phyloP scores from a whole-genome alignment of 2,329 filamentous ascomycete genomes.

The Fusarium praegraminearum region DNA sequence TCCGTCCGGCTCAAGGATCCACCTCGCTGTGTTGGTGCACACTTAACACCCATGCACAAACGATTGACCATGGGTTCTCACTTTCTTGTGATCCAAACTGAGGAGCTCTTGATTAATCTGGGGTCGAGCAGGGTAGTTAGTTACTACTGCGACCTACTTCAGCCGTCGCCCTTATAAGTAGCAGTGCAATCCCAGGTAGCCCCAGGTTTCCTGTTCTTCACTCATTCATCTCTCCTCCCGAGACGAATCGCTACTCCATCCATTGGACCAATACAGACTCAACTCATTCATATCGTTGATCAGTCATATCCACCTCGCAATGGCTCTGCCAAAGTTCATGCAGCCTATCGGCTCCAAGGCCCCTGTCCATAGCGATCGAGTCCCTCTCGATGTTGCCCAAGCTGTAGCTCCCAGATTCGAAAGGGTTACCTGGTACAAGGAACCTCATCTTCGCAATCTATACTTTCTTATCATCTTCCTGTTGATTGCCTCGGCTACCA shows the following conservation, averaged over 20 bases:
- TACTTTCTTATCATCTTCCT: slow-evolving; percentile 66
- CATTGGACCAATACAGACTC: slow-evolving; percentile 5
- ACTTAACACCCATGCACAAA: slow-evolving; percentile 15
- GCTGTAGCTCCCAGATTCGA: slow-evolving; percentile 64
- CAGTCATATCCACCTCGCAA: slow-evolving; percentile 12
- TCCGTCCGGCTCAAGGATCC: slow-evolving; percentile 35
- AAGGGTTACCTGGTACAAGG: slow-evolving; percentile 66
- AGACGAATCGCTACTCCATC: slow-evolving; percentile 25
- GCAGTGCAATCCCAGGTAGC: slow-evolving; percentile 28
- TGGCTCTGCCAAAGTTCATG: slow-evolving; percentile 45
- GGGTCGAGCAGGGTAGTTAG: slow-evolving; percentile 3
- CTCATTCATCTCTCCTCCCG: slow-evolving; percentile 33
- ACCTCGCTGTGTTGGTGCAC: slow-evolving; percentile 35
- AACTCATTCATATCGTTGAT: slow-evolving; percentile 12
- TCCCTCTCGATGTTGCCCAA: slow-evolving; percentile 54
- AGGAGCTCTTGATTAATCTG: slow-evolving; percentile 20
- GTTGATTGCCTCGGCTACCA: slow-evolving; percentile 71
- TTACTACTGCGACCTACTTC: slow-evolving; percentile 6
- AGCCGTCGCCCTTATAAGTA: slow-evolving; percentile 43
- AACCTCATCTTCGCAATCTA: slow-evolving; percentile 67
- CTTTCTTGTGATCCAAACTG: slow-evolving; percentile 15
- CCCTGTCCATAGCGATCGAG: slow-evolving; percentile 12
- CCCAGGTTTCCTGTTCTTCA: slow-evolving; percentile 1
- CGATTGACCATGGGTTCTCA: slow-evolving; percentile 5
- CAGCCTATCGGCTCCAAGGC: slow-evolving; percentile 44